phyloP scores from a whole-genome alignment of 202 grass and related monocot genomes.

The Schoenoplectus triqueter region DNA sequence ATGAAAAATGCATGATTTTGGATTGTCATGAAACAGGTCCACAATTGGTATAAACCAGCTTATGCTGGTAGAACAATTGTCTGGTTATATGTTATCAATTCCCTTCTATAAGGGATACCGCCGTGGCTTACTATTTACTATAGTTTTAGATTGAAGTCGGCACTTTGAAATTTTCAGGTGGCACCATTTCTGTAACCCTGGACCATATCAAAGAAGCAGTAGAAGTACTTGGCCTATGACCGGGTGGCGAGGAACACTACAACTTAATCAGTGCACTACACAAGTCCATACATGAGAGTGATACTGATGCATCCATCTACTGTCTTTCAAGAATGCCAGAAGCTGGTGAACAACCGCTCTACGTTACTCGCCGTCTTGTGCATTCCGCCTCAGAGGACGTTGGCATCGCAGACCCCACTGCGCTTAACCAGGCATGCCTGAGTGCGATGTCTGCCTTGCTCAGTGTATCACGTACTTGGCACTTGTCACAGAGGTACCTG shows the following conservation, averaged over 20 bases:
- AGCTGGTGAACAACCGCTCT: conserved; percentile 51
- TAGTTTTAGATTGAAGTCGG: neutral
- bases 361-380: conserved; percentile 52
- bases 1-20: neutral
- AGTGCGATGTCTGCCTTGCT: conserved; percentile 51
- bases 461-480: conserved; percentile 52
- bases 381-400: conserved; percentile 54
- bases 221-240: conserved; percentile 54
- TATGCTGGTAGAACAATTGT: neutral
- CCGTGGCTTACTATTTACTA: neutral
- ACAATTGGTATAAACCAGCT: neutral
- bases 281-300: conserved; percentile 53
- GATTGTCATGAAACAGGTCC: neutral
- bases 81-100: neutral
- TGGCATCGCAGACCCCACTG: conserved; percentile 45
- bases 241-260: conserved; percentile 52
- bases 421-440: conserved; percentile 52
- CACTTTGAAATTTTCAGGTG: neutral
- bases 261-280: conserved; percentile 57
- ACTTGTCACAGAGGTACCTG: conserved; percentile 44
- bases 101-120: neutral
- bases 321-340: conserved; percentile 56
- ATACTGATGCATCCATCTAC: conserved; percentile 51
- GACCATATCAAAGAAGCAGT: conserved; percentile 55
- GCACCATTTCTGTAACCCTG: conserved; percentile 34